phyloP scores from a whole-genome alignment of 148 eudicot genomes.

The Vaccinium macrocarpon region DNA sequence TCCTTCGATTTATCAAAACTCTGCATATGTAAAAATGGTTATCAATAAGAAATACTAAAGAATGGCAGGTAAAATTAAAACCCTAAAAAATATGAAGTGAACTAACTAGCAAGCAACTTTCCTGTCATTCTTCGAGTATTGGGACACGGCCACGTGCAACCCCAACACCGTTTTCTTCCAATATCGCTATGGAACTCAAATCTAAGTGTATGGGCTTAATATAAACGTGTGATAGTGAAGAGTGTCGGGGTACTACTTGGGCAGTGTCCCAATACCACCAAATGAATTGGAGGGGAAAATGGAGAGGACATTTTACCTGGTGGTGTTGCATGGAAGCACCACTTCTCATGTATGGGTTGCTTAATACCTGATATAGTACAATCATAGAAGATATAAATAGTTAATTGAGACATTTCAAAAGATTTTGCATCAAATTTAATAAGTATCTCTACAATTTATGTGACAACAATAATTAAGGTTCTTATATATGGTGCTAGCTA shows the following conservation, averaged over 20 bases:
- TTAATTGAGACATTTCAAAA: background rate
- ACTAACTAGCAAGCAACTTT: background rate
- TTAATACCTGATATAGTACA: conserved; percentile 55
- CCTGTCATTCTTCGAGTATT: background rate
- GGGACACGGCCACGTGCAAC: too few relatives aligned
- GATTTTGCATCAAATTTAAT: background rate
- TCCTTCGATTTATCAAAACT: conserved; percentile 51
- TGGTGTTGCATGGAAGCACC: conserved; percentile 76
- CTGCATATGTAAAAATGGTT: conserved; percentile 28
- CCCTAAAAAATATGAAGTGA: background rate
- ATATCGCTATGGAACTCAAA: too few relatives aligned
- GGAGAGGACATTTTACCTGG: conserved; percentile 37
- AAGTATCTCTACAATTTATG: background rate
- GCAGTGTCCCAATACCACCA: too few relatives aligned
- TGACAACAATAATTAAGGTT: too few relatives aligned
- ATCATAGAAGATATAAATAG: background rate
- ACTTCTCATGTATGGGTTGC: conserved; percentile 89
- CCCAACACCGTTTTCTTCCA: too few relatives aligned
- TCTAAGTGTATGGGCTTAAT: too few relatives aligned
- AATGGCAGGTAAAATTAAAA: background rate
- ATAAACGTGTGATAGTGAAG: too few relatives aligned
- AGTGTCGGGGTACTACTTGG: too few relatives aligned
- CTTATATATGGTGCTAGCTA: background rate
- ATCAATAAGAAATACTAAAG: background rate
- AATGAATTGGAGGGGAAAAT: background rate